Conservation (phyloP, 2,329 filamentous ascomycete genomes). For the Aureobasidium uvarum region DNA sequence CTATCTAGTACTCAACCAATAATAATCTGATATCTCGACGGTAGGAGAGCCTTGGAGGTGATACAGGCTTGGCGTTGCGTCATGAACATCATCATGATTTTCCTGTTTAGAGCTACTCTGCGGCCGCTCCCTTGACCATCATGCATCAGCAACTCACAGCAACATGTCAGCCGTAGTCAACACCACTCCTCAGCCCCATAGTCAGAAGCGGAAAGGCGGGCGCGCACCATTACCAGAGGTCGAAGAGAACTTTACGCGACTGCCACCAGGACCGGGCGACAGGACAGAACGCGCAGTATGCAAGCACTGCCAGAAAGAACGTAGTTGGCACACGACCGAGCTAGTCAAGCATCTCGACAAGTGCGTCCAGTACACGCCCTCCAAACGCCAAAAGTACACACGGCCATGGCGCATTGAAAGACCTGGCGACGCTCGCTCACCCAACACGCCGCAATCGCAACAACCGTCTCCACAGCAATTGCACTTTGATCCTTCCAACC, state of each 20-base stretch:
- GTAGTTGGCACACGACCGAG: slow-evolving; percentile 23
- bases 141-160: slow-evolving; percentile 16
- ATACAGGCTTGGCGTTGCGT: slow-evolving; percentile 8
- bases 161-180: slow-evolving; percentile 11
- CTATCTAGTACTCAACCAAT: neutral
- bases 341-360: slow-evolving; percentile 25
- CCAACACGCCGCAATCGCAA: slow-evolving; percentile 8
- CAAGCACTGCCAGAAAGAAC: slow-evolving; percentile 21
- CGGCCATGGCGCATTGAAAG: slow-evolving; percentile 19
- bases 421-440: neutral
- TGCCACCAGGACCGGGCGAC: slow-evolving; percentile 16
- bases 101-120: slow-evolving; percentile 9
- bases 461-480: slow-evolving; percentile 3
- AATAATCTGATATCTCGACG: no score
- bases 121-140: slow-evolving; percentile 11
- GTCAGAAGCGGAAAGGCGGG: slow-evolving; percentile 17
- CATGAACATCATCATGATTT: slow-evolving; percentile 22
- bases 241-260: slow-evolving; percentile 22
- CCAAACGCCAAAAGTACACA: slow-evolving; percentile 20
- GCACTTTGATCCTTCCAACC: neutral
- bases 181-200: slow-evolving; percentile 9
- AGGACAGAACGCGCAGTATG: slow-evolving; percentile 23
- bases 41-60: neutral
- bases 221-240: slow-evolving; percentile 20
- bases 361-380: slow-evolving; percentile 17